Base-by-base conservation (phyloP, 352 stramenopile genomes). In the Phytophthora syringae region DNA sequence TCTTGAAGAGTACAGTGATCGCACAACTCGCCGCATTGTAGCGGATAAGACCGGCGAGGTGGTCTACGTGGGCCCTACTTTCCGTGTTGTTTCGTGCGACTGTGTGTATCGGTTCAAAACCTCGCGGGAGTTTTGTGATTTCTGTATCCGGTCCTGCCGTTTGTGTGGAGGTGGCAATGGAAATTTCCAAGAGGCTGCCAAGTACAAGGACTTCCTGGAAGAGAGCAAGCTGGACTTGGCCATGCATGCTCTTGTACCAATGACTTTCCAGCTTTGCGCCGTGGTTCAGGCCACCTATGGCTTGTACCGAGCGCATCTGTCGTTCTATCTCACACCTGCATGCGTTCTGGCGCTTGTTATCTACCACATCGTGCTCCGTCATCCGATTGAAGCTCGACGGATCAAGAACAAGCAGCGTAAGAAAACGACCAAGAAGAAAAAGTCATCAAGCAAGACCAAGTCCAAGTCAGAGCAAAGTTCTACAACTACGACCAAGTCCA, bases 81-180 rank as follows among this genome's bases (percentile, higher is more conserved):
- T 94, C 66, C 83, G 85, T n/a, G 88, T 94, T 50, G 82, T 94
- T 3, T 77, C 81, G 22, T 96, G 88, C 50, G 86, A 96, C 60
- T 96, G 88, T 37, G 86, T 94, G n/a, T 76, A 89, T 48, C 84
- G 88, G 16, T 89, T 89, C 39, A 65, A 83, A 24, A 77, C 67
- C 21, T 78, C 74, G 7, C 76, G 77, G 4, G 80, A 88, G 12
- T 93, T 89, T 52, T 96, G 88, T 48, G 70, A 53, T 10, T 96
- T 96, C 47, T 96, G 88, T 53, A 79, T 78, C 20, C 75, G 88
- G 28, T 84, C 85, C 13, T 96, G 88, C 30, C 72, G 76, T 0
- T 63, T 89, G 7, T 96, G 88, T 39, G 86, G 88, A 24, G 88
- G 88, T 49, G 88, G 88, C n/a, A 84, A 80, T 52, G 81, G 82